Evolutionary conservation across 257 asterid species (phyloP), one percentile per base, ranked within the genome.

Genomic region (Paulownia fortunei): DNA sequence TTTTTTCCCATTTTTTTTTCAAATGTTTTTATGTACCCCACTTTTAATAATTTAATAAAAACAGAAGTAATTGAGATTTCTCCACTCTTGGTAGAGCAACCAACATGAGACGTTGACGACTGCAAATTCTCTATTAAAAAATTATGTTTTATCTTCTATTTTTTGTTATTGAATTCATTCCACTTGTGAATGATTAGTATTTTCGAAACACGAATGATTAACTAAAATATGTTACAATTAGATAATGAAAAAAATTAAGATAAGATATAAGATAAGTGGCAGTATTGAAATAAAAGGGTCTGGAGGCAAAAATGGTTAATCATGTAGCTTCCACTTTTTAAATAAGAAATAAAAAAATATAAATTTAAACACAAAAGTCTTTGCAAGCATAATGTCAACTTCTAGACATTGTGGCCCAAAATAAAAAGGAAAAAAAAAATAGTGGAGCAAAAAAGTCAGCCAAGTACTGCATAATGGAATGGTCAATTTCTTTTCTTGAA

Each of bases 321-420:
- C 30, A 23, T 15, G 16, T 41, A 27, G 60, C 63, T 70, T 70
- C 2, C 66, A 16, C 44, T 23, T 72, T 59, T 21, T 6, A 56
- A 74, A 74, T 26, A 56, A 26, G 46, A n/a, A 13, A 72, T 55
- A 23, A 24, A 1, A 19, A 44, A 41, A 44, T n/a, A 3, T 1
- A 21, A 12, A 60, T 52, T n/a, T 6, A 75, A 30, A 19, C 18
- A 51, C 39, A 62, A 49, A 47, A 34, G 66, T 80, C 72, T 8
- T 32, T 46, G 62, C 56, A 36, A 34, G 56, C 62, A 44, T 30
- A 73, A 75, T 67, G 80, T 73, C 80, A 80, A 80, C 76, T 79
- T 4, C 0, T 23, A 23, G 66, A 67, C 46, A 67, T 1, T 56
- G 18, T 80, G 80, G 83, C 16, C 79, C 78, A 71, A 47, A 63